Evolutionary conservation across 2,329 filamentous ascomycete species (phyloP).

Genomic region (Penicillium glabrum): DNA sequence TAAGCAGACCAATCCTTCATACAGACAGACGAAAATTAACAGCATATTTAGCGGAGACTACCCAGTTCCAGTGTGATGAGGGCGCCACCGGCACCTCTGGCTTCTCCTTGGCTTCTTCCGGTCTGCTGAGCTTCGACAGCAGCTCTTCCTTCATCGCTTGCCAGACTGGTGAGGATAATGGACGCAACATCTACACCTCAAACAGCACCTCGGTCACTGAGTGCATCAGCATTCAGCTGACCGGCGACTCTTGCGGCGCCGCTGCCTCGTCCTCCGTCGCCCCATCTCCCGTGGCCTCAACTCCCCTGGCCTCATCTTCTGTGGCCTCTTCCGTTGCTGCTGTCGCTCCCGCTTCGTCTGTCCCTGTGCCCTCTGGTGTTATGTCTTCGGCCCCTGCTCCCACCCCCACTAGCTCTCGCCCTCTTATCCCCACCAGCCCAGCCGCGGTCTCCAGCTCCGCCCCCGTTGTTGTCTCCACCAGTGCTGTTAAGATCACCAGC

Average conservation of each 20-base stretch:
- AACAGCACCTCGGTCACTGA: slow-evolving; percentile 31
- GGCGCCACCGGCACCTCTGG: slow-evolving; percentile 54
- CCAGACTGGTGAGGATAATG: slow-evolving; percentile 48
- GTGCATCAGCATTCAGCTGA: slow-evolving; percentile 35
- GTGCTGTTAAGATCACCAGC: slow-evolving; percentile 18
- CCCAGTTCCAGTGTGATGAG: slow-evolving; percentile 62
- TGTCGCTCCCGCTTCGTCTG: too few relatives aligned
- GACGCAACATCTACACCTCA: slow-evolving; percentile 45
- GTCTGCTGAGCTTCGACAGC: slow-evolving; percentile 51
- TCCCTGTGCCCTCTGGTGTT: neutral
- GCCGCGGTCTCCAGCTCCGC: neutral
- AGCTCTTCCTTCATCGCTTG: slow-evolving; percentile 61
- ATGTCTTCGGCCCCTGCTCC: neutral
- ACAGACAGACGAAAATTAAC: slow-evolving; percentile 11
- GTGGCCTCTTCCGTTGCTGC: neutral
- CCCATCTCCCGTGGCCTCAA: neutral
- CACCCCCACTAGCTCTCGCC: slow-evolving; percentile 2
- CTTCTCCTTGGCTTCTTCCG: slow-evolving; percentile 55
- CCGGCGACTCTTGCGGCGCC: slow-evolving; percentile 36
- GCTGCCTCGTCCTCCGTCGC: slow-evolving; percentile 5
- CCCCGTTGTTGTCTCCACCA: slow-evolving; percentile 16
- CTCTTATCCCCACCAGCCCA: slow-evolving; percentile 4
- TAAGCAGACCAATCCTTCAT: slow-evolving; percentile 9
- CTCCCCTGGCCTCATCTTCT: neutral
- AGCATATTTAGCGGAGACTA: slow-evolving; percentile 49